Evolutionary conservation across 345 rosid genomes (phyloP), one percentile per base, ranked within the genome.

Genomic region (Aethionema arabicum): DNA sequence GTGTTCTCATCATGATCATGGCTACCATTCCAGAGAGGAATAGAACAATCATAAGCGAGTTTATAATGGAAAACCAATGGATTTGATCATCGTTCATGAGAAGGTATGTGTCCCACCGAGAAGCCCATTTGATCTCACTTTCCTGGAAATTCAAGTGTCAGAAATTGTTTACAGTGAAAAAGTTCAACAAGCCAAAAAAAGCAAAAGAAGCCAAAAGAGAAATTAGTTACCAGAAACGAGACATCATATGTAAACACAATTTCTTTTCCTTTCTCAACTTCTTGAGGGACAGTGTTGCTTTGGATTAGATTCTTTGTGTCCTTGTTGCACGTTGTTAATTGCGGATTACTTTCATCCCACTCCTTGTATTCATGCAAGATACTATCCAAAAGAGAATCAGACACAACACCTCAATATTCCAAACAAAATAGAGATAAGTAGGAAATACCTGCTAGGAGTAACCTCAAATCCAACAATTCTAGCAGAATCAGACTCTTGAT

Each of bases 1-100:
- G 80, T 12, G 96, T 92, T 81, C 96, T 86, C 96, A 92, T 85
- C 98, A 81, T 92, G 72, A 92, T 92, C 98, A 92, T 89, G 63
- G 98, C 98, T 72, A 92, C 91, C 96, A 92, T 89, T 41, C 98
- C 98, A 68, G 98, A 92, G 57, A 92, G 96, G 76, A 92, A 92
- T 16, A 92, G 82, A 54, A 92, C 98, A 60, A 92, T 89, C 98
- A 92, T 89, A 72, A 89, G 78, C 7, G 98, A 92, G 74, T 92
- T 92, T 63, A 92, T 87, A 69, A 92, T 92, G 52, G 98, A 92
- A 73, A 92, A 92, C 96, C 98, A 92, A 54, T 91, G 98, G 65
- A 91, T 91, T 68, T 88, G 98, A 78, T 91, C 98, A 40, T 91
- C 98, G 55, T 91, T 88, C 98, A 91, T 91, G 70, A 91, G 95